Base-by-base conservation (phyloP, 495 filamentous ascomycete genomes). In the Clohesyomyces aquaticus region DNA sequence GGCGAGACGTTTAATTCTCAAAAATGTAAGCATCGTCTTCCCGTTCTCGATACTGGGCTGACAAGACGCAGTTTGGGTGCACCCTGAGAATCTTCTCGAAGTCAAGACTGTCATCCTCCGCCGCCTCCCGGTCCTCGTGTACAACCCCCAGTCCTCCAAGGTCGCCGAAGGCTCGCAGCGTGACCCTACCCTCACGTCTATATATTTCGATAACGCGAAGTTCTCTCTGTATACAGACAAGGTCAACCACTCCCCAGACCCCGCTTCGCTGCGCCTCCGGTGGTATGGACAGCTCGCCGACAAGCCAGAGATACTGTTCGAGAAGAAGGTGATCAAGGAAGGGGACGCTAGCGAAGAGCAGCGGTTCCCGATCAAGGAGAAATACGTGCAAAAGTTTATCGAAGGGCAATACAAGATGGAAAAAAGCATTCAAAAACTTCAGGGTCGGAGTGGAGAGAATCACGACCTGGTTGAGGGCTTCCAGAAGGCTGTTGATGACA, bases 21-120 rank as follows among this genome's bases (percentile, higher is more conserved):
- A 76, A 98, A 98, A 79, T 98, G 85, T 87, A 75, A 11, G 64
- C 18, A 16, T 63, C 75, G 63, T 46, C 32, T 41, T n/a, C n/a
- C 12, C 19, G 23, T 16, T 49, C 32, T 54, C 21, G 52, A 25
- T 21, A 19, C 28, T 41, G 9, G 28, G 41, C 45, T 65, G 47
- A 65, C 46, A 16, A 16, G 3, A 10, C 32, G 38, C 46, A 88
- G 85, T 97, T 78, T 98, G 95, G 94, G 88, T 98, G 14, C 94
- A 98, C 71, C 79, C 84, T 0, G 94, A 98, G 67, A 98, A 98
- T 72, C 79, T 98, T 12, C 83, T 98, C 51, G 94, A 98, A 77
- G 90, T 96, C 64, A 97, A 97, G 79, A 97, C 94, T 12, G 87
- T 88, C 55, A 94, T 98, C 59, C 82, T 98, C 4, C 89, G 94